A percentile compares a stretch with the other conserved stretches of the same genome.
phyloP scores from a whole-genome alignment of 805 yeast species.

The Metschnikowia amazonensis region DNA sequence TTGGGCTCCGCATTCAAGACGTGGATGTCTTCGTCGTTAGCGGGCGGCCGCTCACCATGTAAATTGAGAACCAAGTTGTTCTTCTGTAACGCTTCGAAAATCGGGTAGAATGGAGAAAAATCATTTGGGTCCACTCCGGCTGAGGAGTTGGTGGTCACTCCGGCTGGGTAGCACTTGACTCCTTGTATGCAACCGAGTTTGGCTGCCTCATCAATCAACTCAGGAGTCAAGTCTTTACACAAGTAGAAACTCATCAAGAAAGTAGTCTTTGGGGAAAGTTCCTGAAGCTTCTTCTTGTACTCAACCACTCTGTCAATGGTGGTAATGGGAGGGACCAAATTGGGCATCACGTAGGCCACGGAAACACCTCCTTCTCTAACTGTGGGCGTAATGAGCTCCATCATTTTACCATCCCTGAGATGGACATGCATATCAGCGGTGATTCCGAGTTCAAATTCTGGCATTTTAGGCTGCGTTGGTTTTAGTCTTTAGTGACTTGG shows the following conservation, averaged over 20 bases:
- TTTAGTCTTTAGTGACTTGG: not conserved
- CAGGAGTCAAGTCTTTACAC: conserved; percentile 77
- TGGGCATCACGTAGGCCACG: conserved; percentile 94
- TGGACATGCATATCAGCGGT: conserved; percentile 96
- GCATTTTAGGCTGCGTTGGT: conserved; percentile 8
- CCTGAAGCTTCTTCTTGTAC: conserved; percentile 62
- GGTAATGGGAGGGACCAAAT: conserved; percentile 87
- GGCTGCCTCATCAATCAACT: conserved; percentile 77
- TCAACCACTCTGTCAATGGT: conserved; percentile 66
- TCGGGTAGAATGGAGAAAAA: conserved; percentile 81
- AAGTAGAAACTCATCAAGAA: conserved; percentile 90
- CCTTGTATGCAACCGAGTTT: conserved; percentile 67
- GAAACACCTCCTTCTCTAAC: conserved; percentile 88
- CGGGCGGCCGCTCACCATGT: conserved; percentile 90
- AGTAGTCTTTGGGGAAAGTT: conserved; percentile 74
- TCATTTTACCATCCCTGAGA: conserved; percentile 90
- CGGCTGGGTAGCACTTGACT: conserved; percentile 97
- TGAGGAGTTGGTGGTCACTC: conserved; percentile 94
- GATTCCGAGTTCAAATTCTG: conserved; percentile 53
- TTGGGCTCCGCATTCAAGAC: conserved; percentile 91
- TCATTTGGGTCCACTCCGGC: conserved; percentile 94
- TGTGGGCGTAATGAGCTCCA: conserved; percentile 86
- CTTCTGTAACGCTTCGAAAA: conserved; percentile 83
- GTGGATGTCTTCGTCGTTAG: conserved; percentile 61
- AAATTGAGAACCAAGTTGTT: conserved; percentile 75